Evolutionary conservation across 345 rosid species (phyloP), one percentile per base, ranked within the genome.

Genomic region (Brassica cretica): DNA sequence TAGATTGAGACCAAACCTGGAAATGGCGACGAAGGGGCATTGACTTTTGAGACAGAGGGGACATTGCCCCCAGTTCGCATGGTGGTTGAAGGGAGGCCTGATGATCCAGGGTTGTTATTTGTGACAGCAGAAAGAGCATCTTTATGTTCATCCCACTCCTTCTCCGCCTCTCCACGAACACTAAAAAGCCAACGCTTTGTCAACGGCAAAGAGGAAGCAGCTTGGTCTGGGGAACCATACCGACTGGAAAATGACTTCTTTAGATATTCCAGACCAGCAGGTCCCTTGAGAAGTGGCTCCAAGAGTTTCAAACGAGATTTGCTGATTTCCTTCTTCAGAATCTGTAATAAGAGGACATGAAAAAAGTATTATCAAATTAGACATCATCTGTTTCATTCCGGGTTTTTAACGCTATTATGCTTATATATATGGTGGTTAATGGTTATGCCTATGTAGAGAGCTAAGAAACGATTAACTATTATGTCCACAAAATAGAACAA

Each of bases 261-360:
- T 56, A 92, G 86, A 73, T 89, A 94, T 68, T 92, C 98, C 39
- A 88, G 75, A 74, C 93, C 97, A 75, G 93, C 89, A 66, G 95
- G 92, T 27, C 98, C 98, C 83, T 86, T 94, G 68, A 94, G 71
- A 76, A 91, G 78, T 37, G 98, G 93, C 84, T 89, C 92, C 91
- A 92, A 85, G 49, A 91, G 80, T 74, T 82, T 88, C 78, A 92
- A 78, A 41, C 91, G 98, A 46, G 97, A 88, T 82, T 83, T 87
- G 84, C 93, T 89, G 44, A 94, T 91, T 84, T 91, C 97, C 64
- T 71, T 83, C 80, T 88, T 91, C 19, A 94, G 83, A 74, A 76
- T 85, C 98, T 94, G 82, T 68, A 21, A 15, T 41, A 73, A 15
- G 61, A 68, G 46, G n/a, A 49, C 61, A 2, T 58, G 19, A 21